A percentile compares a stretch with the other conserved stretches of the same genome.
Evolutionary conservation across 73 alveolate species (phyloP).

Genomic region (Tetrahymena thermophila): DNA sequence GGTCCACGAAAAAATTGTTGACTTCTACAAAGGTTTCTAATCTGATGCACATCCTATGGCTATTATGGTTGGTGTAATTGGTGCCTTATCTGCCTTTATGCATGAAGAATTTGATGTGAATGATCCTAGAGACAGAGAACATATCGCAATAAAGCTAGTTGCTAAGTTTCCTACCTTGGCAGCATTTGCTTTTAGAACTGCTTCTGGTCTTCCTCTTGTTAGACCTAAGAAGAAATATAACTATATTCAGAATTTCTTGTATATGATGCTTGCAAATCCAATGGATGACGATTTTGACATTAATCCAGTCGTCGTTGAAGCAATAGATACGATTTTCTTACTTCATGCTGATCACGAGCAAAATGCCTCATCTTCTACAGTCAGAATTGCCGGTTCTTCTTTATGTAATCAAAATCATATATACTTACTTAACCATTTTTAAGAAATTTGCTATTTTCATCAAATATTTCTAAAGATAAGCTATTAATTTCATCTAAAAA

Average conservation of each 20-base stretch:
- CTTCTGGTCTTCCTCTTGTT: constrained; percentile 76
- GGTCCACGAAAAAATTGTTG: constrained; percentile 75
- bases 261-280: constrained; percentile 87
- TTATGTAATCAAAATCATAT: neutral
- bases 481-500: too few relatives aligned
- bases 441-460: neutral
- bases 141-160: constrained; percentile 64
- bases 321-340: constrained; percentile 68
- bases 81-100: constrained; percentile 75
- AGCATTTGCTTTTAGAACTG: constrained; percentile 75
- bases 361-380: constrained; percentile 96
- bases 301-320: constrained; percentile 67
- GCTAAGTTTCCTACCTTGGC: constrained; percentile 87
- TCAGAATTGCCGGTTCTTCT: constrained; percentile 93
- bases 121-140: constrained; percentile 69
- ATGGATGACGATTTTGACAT: constrained; percentile 63
- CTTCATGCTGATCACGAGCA: constrained; percentile 93
- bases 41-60: constrained; percentile 85
- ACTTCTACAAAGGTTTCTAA: constrained; percentile 76
- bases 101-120: constrained; percentile 52
- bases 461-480: too few relatives aligned
- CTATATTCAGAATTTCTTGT: constrained; percentile 73
- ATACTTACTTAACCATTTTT: neutral
- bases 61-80: constrained; percentile 79
- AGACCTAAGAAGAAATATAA: constrained; percentile 59